Conservation (phyloP, 2,329 filamentous ascomycete species). For the Pyrenochaeta sp. region DNA sequence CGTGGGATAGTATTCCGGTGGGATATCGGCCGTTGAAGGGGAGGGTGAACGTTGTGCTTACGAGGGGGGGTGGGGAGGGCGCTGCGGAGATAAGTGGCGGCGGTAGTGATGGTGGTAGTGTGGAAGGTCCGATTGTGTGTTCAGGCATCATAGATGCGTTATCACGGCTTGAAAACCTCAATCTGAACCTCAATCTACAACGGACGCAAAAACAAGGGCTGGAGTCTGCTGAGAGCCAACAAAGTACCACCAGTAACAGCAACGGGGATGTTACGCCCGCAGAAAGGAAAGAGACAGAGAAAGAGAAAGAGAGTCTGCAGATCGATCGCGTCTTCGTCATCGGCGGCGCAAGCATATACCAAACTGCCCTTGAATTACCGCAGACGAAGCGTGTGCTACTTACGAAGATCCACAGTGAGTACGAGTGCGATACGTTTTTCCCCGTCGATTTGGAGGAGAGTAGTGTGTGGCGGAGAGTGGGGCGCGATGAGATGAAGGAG, state of each 20-base stretch:
- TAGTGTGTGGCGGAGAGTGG: slow-evolving; percentile 63
- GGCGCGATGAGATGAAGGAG: slow-evolving; percentile 62
- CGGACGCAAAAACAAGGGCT: no score
- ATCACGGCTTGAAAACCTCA: slow-evolving; percentile 41
- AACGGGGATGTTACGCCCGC: no score
- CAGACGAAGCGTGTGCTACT: slow-evolving; percentile 72
- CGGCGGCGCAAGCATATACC: slow-evolving; percentile 88
- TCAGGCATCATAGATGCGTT: slow-evolving; percentile 59
- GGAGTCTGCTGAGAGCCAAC: no score
- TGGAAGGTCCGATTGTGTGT: slow-evolving; percentile 62
- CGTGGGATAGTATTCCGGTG: slow-evolving; percentile 88
- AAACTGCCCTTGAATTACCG: slow-evolving; percentile 67
- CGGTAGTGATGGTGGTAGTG: slow-evolving; percentile 1
- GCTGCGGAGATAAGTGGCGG: slow-evolving; percentile 14
- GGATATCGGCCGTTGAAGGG: slow-evolving; percentile 81
- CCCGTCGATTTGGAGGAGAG: slow-evolving; percentile 63
- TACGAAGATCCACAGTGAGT: slow-evolving; percentile 73
- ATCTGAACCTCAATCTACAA: not conserved
- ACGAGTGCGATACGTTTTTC: slow-evolving; percentile 80
- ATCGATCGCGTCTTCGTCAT: slow-evolving; percentile 75
- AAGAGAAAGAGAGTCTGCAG: slow-evolving; percentile 2
- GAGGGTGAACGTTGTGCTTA: slow-evolving; percentile 84
- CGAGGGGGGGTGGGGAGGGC: slow-evolving; percentile 51
- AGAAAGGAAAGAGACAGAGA: no score
- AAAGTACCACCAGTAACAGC: no score